Evolutionary conservation across 108 stramenopile genomes (phyloP).

Genomic region (Mayamaea pseudoterrestris): DNA sequence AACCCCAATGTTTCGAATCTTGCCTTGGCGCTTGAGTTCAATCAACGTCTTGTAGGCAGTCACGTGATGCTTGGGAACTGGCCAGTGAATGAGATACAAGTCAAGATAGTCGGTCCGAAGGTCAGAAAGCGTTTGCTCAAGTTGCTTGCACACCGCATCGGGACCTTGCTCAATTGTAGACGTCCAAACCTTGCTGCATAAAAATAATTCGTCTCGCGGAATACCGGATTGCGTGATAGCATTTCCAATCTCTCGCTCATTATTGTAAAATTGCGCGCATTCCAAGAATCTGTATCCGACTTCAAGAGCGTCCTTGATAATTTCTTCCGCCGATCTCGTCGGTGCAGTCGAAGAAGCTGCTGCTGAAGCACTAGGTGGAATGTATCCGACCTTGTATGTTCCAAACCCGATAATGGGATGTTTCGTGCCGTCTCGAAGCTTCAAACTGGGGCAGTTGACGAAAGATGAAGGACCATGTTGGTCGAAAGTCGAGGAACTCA

Average conservation of each 20-base stretch:
- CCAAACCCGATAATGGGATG: constrained; percentile 83
- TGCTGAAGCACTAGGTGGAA: constrained; percentile 70
- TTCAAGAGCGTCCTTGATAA: constrained; percentile 58
- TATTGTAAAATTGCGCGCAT: constrained; percentile 88
- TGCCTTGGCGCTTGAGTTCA: constrained; percentile 17
- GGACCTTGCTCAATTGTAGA: constrained; percentile 79
- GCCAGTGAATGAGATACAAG: constrained; percentile 66
- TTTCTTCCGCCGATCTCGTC: constrained; percentile 58
- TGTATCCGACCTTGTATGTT: constrained; percentile 88
- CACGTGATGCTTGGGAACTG: constrained; percentile 23
- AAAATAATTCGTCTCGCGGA: constrained; percentile 60
- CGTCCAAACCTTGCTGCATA: constrained; percentile 88
- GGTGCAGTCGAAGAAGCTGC: constrained; percentile 22
- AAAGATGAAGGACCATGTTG: constrained; percentile 6
- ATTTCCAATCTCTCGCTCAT: constrained; percentile 72
- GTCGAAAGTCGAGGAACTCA: too few relatives aligned
- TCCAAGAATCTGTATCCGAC: constrained; percentile 81
- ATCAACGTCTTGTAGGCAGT: constrained; percentile 48
- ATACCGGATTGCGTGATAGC: constrained; percentile 61
- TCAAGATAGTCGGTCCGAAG: constrained; percentile 76
- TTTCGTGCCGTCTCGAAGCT: constrained; percentile 54
- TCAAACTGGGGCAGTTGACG: constrained; percentile 38
- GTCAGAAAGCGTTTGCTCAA: constrained; percentile 66
- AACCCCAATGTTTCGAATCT: constrained; percentile 36
- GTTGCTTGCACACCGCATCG: constrained; percentile 47